Evolutionary conservation across 2,329 filamentous ascomycete genomes (phyloP).

Genomic region (Alternaria triticina): DNA sequence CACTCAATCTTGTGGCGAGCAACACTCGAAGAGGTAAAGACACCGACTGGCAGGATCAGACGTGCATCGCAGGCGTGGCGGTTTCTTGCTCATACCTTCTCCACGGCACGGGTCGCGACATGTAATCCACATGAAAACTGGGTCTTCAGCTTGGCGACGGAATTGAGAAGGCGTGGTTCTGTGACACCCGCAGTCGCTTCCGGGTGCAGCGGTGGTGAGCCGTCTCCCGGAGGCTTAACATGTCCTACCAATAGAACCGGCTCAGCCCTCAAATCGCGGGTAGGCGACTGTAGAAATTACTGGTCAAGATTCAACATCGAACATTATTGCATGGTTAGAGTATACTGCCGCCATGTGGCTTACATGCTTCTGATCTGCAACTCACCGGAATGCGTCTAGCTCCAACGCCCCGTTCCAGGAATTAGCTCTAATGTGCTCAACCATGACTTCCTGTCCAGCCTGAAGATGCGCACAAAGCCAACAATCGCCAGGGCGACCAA

Average conservation of each 20-base stretch:
- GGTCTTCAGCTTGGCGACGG: neutral
- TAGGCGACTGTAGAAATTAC: neutral
- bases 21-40: neutral
- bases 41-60: neutral
- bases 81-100: neutral
- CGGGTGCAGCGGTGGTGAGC: neutral
- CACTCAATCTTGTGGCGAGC: neutral
- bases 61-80: neutral
- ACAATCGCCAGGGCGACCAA: neutral
- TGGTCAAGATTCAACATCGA: neutral
- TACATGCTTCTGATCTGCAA: neutral
- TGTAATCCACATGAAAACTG: neutral
- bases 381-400: neutral
- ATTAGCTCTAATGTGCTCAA: neutral
- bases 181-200: neutral
- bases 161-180: neutral
- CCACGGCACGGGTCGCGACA: neutral
- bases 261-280: neutral
- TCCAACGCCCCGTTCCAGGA: neutral
- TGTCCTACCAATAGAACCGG: neutral
- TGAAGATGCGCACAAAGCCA: neutral
- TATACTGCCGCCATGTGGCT: neutral
- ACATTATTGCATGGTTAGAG: neutral
- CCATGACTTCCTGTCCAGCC: neutral
- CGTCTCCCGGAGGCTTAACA: neutral